Evolutionary conservation across 2,329 filamentous ascomycete genomes (phyloP).

Genomic region (Onygenales sp.): DNA sequence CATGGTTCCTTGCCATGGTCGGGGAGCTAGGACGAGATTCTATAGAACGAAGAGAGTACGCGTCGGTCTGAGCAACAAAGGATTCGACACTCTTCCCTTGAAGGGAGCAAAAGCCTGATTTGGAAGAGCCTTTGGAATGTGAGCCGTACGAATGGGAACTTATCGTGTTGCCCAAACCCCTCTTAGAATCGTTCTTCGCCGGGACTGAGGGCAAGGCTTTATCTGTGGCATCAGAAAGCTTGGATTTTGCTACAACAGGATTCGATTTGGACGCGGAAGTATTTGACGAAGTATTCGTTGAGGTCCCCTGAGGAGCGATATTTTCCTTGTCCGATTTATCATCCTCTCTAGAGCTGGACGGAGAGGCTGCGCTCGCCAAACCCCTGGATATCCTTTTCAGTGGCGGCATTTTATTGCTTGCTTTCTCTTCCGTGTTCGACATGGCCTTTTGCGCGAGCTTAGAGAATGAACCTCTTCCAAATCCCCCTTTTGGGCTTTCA

Average conservation of each 20-base stretch:
- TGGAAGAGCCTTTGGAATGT: slow-evolving; percentile 12
- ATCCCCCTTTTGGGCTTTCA: slow-evolving; percentile 16
- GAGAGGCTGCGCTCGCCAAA: slow-evolving; percentile 4
- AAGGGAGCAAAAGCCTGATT: slow-evolving; percentile 24
- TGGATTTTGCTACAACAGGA: slow-evolving; percentile 3
- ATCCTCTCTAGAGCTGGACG: slow-evolving; percentile 3
- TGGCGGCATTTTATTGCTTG: slow-evolving; percentile 12
- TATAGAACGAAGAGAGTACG: slow-evolving; percentile 29
- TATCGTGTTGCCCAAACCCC: slow-evolving; percentile 6
- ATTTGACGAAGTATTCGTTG: slow-evolving; percentile 6
- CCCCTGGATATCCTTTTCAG: slow-evolving; percentile 13
- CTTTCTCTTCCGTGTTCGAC: slow-evolving; percentile 17
- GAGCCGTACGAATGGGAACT: slow-evolving; percentile 14
- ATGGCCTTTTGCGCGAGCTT: slow-evolving; percentile 28
- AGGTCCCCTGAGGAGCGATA: slow-evolving; percentile 11
- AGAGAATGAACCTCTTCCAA: slow-evolving; percentile 20
- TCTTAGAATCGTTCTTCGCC: background rate
- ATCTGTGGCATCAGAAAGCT: slow-evolving; percentile 3
- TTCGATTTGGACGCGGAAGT: slow-evolving; percentile 7
- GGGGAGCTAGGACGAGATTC: slow-evolving; percentile 30
- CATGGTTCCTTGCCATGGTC: slow-evolving; percentile 28
- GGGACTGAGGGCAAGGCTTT: slow-evolving; percentile 3
- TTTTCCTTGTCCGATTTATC: slow-evolving; percentile 15
- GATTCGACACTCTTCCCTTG: slow-evolving; percentile 32
- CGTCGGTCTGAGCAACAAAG: slow-evolving; percentile 32